Conservation (phyloP, 306 rosid genomes). For the Hippophae rhamnoides region DNA sequence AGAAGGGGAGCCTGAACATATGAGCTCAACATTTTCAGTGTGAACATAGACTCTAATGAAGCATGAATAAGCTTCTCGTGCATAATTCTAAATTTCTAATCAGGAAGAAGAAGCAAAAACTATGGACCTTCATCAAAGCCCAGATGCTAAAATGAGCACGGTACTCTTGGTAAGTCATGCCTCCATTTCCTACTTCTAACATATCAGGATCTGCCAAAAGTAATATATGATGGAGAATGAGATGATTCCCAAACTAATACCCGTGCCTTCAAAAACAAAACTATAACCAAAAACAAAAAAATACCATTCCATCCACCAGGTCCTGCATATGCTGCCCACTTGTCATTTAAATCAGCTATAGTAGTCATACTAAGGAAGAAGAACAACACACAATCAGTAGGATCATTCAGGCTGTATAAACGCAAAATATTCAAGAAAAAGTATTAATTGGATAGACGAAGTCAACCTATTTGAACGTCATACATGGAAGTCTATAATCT, state of each 20-base stretch:
- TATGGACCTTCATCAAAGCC: constrained; percentile 85
- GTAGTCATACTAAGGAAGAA: constrained; percentile 64
- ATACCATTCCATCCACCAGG: constrained; percentile 99
- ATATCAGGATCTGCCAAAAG: constrained; percentile 79
- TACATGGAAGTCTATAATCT: no score
- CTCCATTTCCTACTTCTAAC: constrained; percentile 99
- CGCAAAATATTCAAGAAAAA: neutral
- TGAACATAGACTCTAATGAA: constrained; percentile 10
- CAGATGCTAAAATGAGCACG: constrained; percentile 96
- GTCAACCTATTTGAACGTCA: no score
- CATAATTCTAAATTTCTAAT: neutral
- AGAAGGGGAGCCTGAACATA: constrained; percentile 84
- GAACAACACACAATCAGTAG: constrained; percentile 22
- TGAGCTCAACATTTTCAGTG: constrained; percentile 16
- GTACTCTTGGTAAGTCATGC: constrained; percentile 83
- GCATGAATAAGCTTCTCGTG: neutral
- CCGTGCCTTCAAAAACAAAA: constrained; percentile 12
- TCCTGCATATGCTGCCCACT: constrained; percentile 98
- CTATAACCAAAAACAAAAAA: neutral
- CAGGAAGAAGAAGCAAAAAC: constrained; percentile 5
- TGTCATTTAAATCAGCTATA: constrained; percentile 79
- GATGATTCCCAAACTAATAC: constrained; percentile 17
- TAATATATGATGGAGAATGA: constrained; percentile 10
- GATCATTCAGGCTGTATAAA: neutral
- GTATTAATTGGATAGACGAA: no score